Evolutionary conservation across 768 basidiomycete genomes (phyloP), one percentile per base, ranked within the genome.

Genomic region (Pleurotus citrinopileatus): DNA sequence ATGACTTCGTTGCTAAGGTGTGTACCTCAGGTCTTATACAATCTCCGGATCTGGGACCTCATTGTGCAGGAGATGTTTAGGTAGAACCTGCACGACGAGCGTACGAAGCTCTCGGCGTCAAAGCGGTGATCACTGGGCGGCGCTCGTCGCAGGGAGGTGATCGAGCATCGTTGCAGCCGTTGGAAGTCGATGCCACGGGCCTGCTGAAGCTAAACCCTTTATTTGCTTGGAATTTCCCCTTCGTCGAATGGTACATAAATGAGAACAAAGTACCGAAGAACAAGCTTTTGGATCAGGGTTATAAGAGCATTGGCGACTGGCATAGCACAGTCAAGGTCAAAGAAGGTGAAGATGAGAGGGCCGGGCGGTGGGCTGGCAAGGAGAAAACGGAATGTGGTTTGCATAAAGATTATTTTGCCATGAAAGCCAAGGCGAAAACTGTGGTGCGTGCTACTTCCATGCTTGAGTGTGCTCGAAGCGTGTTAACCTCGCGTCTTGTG

Each of bases 281-380:
- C 74, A 83, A 80, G 56, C 78, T 99, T 3, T 80, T 99, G 36
- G 84, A 83, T 56, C 84, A 93, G 65, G 97, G 97, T 2, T 99
- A 98, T 75, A 88, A 86, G 61, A 94, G 91, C 64, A 84, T 99
- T 58, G 97, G 97, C 3, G 97, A 99, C 70, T 96, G 95, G 91
- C 97, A 99, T 71, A 95, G 92, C 57, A 99, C 97, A 0, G 69
- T 67, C n/a, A 82, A 82, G 68, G 77, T 77, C 12, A 77, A 69
- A 60, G 86, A 84, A 56, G 86, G 81, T 0, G 81, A 88, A 37
- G 91, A 91, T 56, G 97, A 99, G 71, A 81, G 97, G 22, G 85
- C 88, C 1, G 96, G 96, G 1, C 74, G 97, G 52, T 99, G 97
- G 97, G 86, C 87, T 2, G 92, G 90, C 4, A 87, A 80, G 65